These are phyloP conservation scores for Fusarium mangiferae DNA, from an alignment of 2,329 filamentous ascomycete genomes.

Conservation along the genomic window DNA sequence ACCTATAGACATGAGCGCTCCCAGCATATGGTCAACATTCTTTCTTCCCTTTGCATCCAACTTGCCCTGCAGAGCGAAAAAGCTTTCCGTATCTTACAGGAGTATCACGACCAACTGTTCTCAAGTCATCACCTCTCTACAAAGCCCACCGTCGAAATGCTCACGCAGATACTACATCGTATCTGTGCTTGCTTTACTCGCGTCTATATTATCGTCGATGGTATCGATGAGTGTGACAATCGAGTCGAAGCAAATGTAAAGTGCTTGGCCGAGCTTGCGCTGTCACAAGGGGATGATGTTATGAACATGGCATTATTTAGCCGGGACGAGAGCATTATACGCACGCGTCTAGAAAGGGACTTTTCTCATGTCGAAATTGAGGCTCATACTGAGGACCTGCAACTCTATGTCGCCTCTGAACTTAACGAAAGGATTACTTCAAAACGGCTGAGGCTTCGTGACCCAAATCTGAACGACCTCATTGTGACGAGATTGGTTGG, in stretches of 20 bases:
- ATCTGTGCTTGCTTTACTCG: neutral
- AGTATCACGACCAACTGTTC: neutral
- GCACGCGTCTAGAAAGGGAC: neutral
- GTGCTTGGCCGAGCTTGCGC: neutral
- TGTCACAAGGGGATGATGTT: neutral
- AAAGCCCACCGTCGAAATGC: neutral
- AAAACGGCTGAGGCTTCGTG: neutral
- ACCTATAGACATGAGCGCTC: neutral
- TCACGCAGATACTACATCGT: neutral
- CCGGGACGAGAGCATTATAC: constrained; percentile 8
- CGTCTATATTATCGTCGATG: neutral
- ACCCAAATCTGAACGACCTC: neutral
- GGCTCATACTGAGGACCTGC: constrained; percentile 19
- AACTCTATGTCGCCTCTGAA: neutral
- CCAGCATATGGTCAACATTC: neutral
- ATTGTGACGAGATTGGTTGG: neutral
- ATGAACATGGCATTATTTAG: constrained; percentile 12
- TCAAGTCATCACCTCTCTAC: neutral
- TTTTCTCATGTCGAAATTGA: constrained; percentile 9
- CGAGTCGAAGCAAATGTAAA: neutral
- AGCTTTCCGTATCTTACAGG: neutral
- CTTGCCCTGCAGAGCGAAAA: neutral
- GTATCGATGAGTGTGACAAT: neutral
- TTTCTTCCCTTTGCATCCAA: neutral
- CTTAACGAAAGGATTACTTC: neutral